phyloP scores from a whole-genome alignment of 129 eudicot genomes.

The Helianthus tuberosus region DNA sequence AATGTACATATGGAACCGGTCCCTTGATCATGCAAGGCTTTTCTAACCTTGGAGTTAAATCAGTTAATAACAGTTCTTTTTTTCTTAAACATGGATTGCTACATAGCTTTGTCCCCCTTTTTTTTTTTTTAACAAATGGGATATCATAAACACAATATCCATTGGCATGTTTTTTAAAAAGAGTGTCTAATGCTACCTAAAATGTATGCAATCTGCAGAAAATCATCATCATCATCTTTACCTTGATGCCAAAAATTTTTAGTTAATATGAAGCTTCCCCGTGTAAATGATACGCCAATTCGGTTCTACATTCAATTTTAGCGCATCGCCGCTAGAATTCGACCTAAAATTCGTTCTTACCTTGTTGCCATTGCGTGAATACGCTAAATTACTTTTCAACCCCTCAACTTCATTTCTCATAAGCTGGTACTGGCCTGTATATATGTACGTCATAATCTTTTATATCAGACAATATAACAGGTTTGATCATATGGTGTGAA shows the following conservation, averaged over 20 bases:
- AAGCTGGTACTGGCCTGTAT: too few species aligned
- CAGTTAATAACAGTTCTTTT: not conserved
- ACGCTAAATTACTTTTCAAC: too few species aligned
- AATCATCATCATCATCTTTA: slow-evolving; percentile 5
- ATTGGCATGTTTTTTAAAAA: not conserved
- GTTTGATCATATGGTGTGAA: too few species aligned
- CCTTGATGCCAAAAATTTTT: slow-evolving; percentile 25
- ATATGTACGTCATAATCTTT: too few species aligned
- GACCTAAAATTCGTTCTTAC: too few species aligned
- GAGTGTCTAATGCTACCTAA: slow-evolving; percentile 26
- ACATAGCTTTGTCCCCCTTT: slow-evolving; percentile 17
- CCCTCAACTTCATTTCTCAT: too few species aligned
- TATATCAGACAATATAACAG: too few species aligned
- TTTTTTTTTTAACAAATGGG: slow-evolving; percentile 18
- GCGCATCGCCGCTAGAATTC: too few species aligned
- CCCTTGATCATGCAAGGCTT: not conserved
- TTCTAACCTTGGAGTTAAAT: not conserved
- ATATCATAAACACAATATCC: slow-evolving; percentile 19
- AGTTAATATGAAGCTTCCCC: slow-evolving; percentile 66
- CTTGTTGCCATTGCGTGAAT: too few species aligned
- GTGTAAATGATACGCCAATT: slow-evolving; percentile 55
- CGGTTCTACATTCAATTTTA: slow-evolving; percentile 39
- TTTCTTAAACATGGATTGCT: slow-evolving; percentile 4
- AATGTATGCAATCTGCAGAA: slow-evolving; percentile 32
- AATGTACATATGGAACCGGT: not conserved